Evolutionary conservation across 2,329 filamentous ascomycete species (phyloP), one percentile per base, ranked within the genome.

Genomic region (Beauveria sp.): DNA sequence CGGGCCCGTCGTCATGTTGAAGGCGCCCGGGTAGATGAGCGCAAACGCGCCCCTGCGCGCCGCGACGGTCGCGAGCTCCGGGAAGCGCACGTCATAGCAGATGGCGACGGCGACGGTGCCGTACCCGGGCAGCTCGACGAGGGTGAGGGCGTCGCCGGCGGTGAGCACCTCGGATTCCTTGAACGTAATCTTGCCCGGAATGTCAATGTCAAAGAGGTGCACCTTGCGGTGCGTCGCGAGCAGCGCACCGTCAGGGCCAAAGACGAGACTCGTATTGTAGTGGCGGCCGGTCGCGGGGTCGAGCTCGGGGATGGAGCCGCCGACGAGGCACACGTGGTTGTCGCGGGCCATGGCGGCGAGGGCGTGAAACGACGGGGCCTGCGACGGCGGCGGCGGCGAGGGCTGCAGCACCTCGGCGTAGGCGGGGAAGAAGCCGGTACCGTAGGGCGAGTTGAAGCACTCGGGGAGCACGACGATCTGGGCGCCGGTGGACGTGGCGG

Each of bases 361-460:
- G 6, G 92, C 90, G 73, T 96, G 89, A 81, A 87, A 97, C 59
- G 90, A 92, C 0, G 92, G 92, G 5, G 90, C 88, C 68, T 89
- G 84, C 51, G 84, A 82, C 63, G 78, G 72, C 3, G 86, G 78
- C 0, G 92, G 91, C 30, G 91, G 90, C 3, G 86, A 88, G 1
- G 91, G 91, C 54, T 78, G 76, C n/a, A 97, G 86, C 1, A 85
- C 88, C 76, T 99, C 94, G 66, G 94, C 92, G 74, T 97, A 97
- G 63, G 87, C 84, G 59, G 92, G 88, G 77, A 99, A 99, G 80
- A 88, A 92, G 70, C 91, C 75, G 66, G 87, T 92, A 66, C 94
- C 94, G 76, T 99, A 99, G 9, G 94, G 94, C 47, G 90, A 96
- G 80, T 99, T 99, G 85, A 99, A 99, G 81, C 94, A 99, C 79